Evolutionary conservation across 2,329 filamentous ascomycete species (phyloP), one percentile per base, ranked within the genome.

Genomic region (Diaporthe australafricana): DNA sequence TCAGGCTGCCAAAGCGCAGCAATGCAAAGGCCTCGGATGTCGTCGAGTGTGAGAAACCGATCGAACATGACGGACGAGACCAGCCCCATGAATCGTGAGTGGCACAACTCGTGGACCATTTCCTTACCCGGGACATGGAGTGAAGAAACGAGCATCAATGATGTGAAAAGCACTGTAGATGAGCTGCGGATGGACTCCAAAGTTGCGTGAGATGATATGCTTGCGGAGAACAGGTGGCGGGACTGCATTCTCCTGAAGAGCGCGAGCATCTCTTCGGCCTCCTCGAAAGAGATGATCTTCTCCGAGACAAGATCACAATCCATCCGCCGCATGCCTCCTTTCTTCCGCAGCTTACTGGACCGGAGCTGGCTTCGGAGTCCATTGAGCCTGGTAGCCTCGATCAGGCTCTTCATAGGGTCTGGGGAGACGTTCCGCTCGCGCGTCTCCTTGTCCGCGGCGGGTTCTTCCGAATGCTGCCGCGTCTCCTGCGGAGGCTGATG

Each of bases 391-490:
- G 57, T 63, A 5, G 45, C 57, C 27, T 63, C 57, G 57, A 63
- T 63, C 25, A 63, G 57, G 17, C 57, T 63, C 6, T 63, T 63
- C 57, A 63, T 47, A 5, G 57, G 57, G 42, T 63, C 57, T 2
- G 57, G 57, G 12, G 57, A 63, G 57, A 63, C 57, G 12, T 63
- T 63, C 9, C 57, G 57, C 57, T 63, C 57, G 57, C 57, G 57
- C 2, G 57, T 63, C 27, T 63, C 57, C 42, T 63, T 63, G 17
- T 63, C 57, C 1, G 57, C 57, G 20, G 42, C 27, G 16, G 57
- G 17, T 27, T 63, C 57, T 22, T 63, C 57, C 12, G 57, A 63
- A 17, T 63, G 57, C 57, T 63, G 57, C 20, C 57, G 57, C 27
- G 57, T 47, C 57, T 63, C 57, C 57, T 63, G 57, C 12, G 5